Evolutionary conservation across 345 rosid genomes (phyloP), one percentile per base, ranked within the genome.

Genomic region (Angophora floribunda): DNA sequence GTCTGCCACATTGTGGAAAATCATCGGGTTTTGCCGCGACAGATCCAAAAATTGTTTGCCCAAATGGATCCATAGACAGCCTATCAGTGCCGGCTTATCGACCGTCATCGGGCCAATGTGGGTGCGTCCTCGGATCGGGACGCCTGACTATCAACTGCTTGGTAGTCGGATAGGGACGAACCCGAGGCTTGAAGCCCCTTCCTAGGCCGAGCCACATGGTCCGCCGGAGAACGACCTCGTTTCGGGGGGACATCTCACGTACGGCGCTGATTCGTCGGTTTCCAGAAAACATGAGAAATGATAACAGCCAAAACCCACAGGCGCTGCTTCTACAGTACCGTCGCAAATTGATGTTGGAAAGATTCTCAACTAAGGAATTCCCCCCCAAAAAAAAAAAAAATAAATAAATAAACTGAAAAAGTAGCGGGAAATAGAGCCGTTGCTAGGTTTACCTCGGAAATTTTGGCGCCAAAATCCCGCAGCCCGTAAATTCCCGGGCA

Each of bases 361-460:
- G 50, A 85, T 36, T 36, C 49, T 55, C 87, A 6, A 41, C 47
- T 24, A 86, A 86, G 80, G 51, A 41, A 36, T 36, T 41, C 26
- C 82, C 82, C 57, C 24, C 21, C 2, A 28, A 5, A 32, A 44
- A 13, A 16, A 2, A 9, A 24, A 47, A 28, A 6, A 15, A 51
- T 32, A 80, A 89, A 57, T 82, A 90, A 89, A 79, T 65, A 52
- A 59, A 86, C 36, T 80, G 36, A 53, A 21, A 88, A 59, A 2
- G 61, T 61, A 78, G 94, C 94, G 92, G 94, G 94, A 92, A 91
- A 90, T 86, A 88, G 92, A 92, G 92, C 94, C 94, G 94, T 92
- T 92, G 92, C 79, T 24, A 87, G 75, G 30, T 61, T 85, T 59
- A 78, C 59, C 88, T n/a, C 88, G 36, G 78, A 57, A 86, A 16